Percentiles rank a stretch among this genome's conserved stretches.
phyloP scores from a whole-genome alignment of 768 basidiomycete species.

The Pleurotus eryngii region DNA sequence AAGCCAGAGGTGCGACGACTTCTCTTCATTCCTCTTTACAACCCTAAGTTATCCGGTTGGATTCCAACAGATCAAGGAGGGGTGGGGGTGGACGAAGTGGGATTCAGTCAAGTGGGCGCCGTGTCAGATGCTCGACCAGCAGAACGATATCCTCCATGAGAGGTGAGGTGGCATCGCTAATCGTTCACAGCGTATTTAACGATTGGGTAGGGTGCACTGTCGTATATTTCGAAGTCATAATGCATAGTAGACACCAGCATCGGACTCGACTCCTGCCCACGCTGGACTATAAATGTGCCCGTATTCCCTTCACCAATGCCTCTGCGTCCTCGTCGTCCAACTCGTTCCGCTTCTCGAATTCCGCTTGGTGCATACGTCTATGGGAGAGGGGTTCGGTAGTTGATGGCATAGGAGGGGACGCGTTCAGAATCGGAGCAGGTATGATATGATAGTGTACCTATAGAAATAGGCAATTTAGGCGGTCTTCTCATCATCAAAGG shows the following conservation, averaged over 20 bases:
- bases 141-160: slow-evolving; percentile 46
- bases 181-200: neutral
- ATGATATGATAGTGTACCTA: slow-evolving; percentile 79
- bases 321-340: slow-evolving; percentile 59
- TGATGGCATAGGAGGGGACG: slow-evolving; percentile 10
- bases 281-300: slow-evolving; percentile 31
- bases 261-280: neutral
- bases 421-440: slow-evolving; percentile 55
- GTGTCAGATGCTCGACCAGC: slow-evolving; percentile 35
- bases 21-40: neutral
- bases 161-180: slow-evolving; percentile 26
- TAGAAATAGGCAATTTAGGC: neutral
- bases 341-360: slow-evolving; percentile 54
- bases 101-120: slow-evolving; percentile 45
- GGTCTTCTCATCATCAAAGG: no score
- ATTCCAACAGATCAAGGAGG: slow-evolving; percentile 50
- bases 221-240: slow-evolving; percentile 47
- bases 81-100: slow-evolving; percentile 69
- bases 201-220: slow-evolving; percentile 1
- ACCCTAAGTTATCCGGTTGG: no score
- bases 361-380: slow-evolving; percentile 56
- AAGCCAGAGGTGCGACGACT: slow-evolving; percentile 56
- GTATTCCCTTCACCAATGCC: slow-evolving; percentile 41
- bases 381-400: slow-evolving; percentile 30
- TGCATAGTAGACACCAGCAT: slow-evolving; percentile 8